A percentile compares a stretch with the other conserved stretches of the same genome.
phyloP scores from a whole-genome alignment of 78 protist genomes.

The slime mould (Dictyostelium discoideum) region DNA sequence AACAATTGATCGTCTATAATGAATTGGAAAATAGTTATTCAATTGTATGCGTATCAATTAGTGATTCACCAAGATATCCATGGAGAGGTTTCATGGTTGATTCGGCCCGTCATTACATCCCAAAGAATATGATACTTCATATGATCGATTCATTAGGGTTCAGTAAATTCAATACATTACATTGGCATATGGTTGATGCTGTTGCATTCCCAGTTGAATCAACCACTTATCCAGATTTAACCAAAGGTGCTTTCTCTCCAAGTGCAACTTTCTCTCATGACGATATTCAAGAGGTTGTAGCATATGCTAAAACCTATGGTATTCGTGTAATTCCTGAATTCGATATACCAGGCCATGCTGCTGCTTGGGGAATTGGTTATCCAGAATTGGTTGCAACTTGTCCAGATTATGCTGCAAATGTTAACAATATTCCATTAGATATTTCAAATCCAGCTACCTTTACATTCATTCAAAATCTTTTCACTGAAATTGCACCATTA shows the following conservation, averaged over 20 bases:
- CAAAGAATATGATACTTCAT: slow-evolving; percentile 68
- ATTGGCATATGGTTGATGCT: slow-evolving; percentile 96
- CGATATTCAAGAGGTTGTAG: slow-evolving; percentile 88
- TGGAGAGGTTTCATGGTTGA: slow-evolving; percentile 95
- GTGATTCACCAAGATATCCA: slow-evolving; percentile 91
- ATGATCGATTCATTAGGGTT: slow-evolving; percentile 86
- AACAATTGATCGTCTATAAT: slow-evolving; percentile 89
- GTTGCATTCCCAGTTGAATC: slow-evolving; percentile 92
- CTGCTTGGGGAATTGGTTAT: slow-evolving; percentile 91
- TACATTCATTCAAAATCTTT: slow-evolving; percentile 9
- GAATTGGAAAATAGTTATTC: neutral
- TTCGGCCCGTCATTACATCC: slow-evolving; percentile 92
- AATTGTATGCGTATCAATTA: slow-evolving; percentile 10
- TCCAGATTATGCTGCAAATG: slow-evolving; percentile 50
- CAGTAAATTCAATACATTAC: slow-evolving; percentile 91
- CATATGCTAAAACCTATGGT: slow-evolving; percentile 89
- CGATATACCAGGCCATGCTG: slow-evolving; percentile 97
- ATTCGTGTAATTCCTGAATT: slow-evolving; percentile 91
- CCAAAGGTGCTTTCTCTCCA: slow-evolving; percentile 83
- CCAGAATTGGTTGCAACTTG: slow-evolving; percentile 87
- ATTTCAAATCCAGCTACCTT: slow-evolving; percentile 35
- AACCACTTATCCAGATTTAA: slow-evolving; percentile 75
- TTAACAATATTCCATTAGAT: slow-evolving; percentile 84
- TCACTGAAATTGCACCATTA: slow-evolving; percentile 28
- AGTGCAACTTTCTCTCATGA: slow-evolving; percentile 79